phyloP scores from a whole-genome alignment of 2,329 filamentous ascomycete species.

The Furcasterigmium sp. region DNA sequence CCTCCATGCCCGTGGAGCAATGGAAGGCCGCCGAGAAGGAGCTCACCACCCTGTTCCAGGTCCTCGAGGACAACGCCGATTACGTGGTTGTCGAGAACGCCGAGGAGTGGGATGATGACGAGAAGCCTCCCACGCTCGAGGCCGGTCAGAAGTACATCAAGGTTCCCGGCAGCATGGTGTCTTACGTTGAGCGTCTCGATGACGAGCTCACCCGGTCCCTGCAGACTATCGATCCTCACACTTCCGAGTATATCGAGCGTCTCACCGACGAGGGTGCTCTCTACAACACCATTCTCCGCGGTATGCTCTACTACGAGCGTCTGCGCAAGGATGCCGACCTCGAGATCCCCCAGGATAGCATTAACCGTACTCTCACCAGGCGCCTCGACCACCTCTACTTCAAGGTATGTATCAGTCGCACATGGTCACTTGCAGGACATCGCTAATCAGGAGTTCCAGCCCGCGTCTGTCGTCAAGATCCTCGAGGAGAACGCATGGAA shows the following conservation, averaged over 20 bases:
- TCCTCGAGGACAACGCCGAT: conserved; percentile 73
- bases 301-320: conserved; percentile 81
- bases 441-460: conserved; percentile 40
- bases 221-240: conserved; percentile 96
- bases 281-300: conserved; percentile 88
- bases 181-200: conserved; percentile 89
- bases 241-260: conserved; percentile 95
- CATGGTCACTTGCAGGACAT: no score
- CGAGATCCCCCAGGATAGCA: conserved; percentile 73
- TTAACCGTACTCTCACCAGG: conserved; percentile 91
- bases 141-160: conserved; percentile 77
- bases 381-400: conserved; percentile 97
- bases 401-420: conserved; percentile 70
- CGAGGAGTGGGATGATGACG: conserved; percentile 98
- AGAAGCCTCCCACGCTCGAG: conserved; percentile 75
- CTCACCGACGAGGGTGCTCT: conserved; percentile 84
- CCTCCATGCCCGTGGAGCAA: conserved; percentile 89
- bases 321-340: conserved; percentile 66
- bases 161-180: conserved; percentile 89
- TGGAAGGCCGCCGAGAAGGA: conserved; percentile 95
- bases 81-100: conserved; percentile 86
- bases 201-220: conserved; percentile 97
- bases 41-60: conserved; percentile 68
- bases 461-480: conserved; percentile 85
- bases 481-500: conserved; percentile 95